Evolutionary conservation across 129 eudicot genomes (phyloP).

Genomic region (Smallanthus sonchifolius): DNA sequence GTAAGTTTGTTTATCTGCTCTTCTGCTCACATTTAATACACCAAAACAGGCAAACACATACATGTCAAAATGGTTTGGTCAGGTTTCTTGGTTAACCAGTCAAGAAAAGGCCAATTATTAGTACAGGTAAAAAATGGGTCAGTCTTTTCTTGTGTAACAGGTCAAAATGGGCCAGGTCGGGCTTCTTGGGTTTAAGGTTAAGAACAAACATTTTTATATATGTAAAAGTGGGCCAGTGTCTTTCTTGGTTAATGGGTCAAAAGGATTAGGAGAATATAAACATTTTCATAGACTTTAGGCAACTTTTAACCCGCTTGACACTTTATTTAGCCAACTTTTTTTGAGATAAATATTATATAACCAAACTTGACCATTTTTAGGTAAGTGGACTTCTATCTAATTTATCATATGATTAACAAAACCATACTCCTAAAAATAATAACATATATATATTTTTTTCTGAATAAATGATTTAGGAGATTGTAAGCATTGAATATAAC

Average conservation of each 20-base stretch:
- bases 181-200: neutral
- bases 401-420: neutral
- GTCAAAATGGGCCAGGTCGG: neutral
- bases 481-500: neutral
- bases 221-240: neutral
- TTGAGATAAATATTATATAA: neutral
- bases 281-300: neutral
- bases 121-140: neutral
- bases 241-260: neutral
- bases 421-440: neutral
- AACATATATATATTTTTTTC: neutral
- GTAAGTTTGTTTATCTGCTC: conserved; percentile 30
- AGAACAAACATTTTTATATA: neutral
- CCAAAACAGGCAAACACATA: neutral
- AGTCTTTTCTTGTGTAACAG: neutral
- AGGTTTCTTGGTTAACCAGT: neutral
- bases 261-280: neutral
- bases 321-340: neutral
- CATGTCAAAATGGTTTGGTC: neutral
- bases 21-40: conserved; percentile 4
- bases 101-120: neutral
- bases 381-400: neutral
- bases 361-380: neutral
- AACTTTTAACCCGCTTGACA: neutral
- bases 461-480: neutral